phyloP scores from a whole-genome alignment of 495 filamentous ascomycete species.

The Patellaria atrata region DNA sequence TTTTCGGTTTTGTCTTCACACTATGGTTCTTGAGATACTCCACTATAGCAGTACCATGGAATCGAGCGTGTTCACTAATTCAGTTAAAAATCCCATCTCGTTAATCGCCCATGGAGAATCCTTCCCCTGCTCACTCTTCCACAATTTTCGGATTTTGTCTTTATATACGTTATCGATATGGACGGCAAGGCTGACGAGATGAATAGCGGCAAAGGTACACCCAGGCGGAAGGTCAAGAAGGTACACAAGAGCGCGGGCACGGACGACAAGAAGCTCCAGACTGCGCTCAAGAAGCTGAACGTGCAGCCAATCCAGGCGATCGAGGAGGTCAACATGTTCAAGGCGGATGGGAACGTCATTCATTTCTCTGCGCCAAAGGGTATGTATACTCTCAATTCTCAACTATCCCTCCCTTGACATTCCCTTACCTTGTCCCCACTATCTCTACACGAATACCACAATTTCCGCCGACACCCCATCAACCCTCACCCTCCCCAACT shows the following conservation, averaged over 20 bases:
- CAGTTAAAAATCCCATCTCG: no score
- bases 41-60: no score
- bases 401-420: not conserved
- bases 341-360: slow-evolving; percentile 98
- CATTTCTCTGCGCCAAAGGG: slow-evolving; percentile 96
- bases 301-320: slow-evolving; percentile 77
- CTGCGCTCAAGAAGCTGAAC: slow-evolving; percentile 39
- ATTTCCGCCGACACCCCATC: no score
- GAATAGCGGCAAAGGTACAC: slow-evolving; percentile 89
- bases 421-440: slow-evolving; percentile 1
- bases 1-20: no score
- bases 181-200: slow-evolving; percentile 4
- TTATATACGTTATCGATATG: no score
- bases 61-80: no score
- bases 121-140: no score
- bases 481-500: slow-evolving; percentile 1
- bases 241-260: slow-evolving; percentile 76
- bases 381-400: slow-evolving; percentile 31
- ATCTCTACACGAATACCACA: not conserved
- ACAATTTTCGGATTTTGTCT: no score
- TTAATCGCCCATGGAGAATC: no score
- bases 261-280: slow-evolving; percentile 99
- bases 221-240: slow-evolving; percentile 95
- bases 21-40: no score
- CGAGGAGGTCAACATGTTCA: slow-evolving; percentile 99